Conservation (phyloP, 768 basidiomycete species). For the Fomitopsis serialis region DNA sequence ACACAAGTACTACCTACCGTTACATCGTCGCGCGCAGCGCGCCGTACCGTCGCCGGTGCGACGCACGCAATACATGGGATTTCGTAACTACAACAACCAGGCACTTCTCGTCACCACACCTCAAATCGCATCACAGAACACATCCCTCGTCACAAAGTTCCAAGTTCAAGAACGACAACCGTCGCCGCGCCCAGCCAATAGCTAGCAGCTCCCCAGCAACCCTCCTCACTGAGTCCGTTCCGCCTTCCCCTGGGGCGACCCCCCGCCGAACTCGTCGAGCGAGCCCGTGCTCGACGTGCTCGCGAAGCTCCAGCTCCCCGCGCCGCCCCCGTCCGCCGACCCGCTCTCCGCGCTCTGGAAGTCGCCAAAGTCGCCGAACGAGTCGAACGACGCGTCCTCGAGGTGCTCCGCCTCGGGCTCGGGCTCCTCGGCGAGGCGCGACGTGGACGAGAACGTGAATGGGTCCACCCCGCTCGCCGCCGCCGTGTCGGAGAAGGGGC, state of each 20-base stretch:
- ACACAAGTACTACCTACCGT: background rate
- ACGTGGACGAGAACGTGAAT: conserved; percentile 39
- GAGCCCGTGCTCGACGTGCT: conserved; percentile 23
- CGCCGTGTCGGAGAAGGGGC: conserved; percentile 72
- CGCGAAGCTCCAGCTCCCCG: conserved; percentile 24
- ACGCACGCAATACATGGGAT: no score
- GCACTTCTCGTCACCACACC: background rate
- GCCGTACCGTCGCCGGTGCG: background rate
- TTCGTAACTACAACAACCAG: background rate
- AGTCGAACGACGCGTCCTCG: conserved; percentile 62
- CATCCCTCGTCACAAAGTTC: background rate
- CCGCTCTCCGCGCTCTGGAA: conserved; percentile 55
- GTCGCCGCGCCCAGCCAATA: background rate
- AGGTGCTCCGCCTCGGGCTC: conserved; percentile 16
- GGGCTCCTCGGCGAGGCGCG: conserved; percentile 59
- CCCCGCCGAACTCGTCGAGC: conserved; percentile 14
- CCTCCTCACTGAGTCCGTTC: conserved; percentile 18
- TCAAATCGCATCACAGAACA: background rate
- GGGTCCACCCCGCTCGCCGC: conserved; percentile 43
- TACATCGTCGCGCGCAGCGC: background rate
- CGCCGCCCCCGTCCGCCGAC: conserved; percentile 16
- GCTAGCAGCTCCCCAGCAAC: background rate
- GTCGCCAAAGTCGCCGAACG: conserved; percentile 65
- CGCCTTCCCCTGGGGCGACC: conserved; percentile 12
- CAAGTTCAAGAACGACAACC: background rate